Evolutionary conservation across 202 grass and related monocot species (phyloP).

Genomic region (Saccharum hybrid): DNA sequence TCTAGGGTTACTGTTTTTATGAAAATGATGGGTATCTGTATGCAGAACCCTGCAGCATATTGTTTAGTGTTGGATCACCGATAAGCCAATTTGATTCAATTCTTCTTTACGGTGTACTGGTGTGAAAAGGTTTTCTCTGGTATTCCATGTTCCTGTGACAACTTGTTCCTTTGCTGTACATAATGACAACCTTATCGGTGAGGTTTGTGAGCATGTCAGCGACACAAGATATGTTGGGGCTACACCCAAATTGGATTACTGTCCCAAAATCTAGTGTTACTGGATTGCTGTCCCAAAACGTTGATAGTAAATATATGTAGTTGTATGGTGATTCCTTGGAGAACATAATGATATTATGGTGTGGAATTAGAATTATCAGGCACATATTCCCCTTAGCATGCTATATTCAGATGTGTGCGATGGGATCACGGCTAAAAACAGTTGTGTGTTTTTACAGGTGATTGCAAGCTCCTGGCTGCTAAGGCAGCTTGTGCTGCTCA

Average conservation of each 20-base stretch:
- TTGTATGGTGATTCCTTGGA: background rate
- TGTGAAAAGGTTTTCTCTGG: background rate
- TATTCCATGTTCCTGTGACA: background rate
- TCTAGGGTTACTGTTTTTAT: background rate
- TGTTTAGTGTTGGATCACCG: conserved; percentile 1
- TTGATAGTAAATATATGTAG: background rate
- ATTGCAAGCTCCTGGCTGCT: conserved; percentile 55
- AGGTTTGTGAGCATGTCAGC: background rate
- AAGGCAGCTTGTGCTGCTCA: conserved; percentile 73
- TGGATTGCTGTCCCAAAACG: background rate
- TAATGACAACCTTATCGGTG: background rate
- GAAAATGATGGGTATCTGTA: background rate
- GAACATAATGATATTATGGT: background rate
- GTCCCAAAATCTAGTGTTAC: background rate
- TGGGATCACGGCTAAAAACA: background rate
- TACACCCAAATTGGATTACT: background rate
- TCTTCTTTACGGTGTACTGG: background rate
- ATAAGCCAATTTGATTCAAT: background rate
- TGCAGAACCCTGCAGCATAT: background rate
- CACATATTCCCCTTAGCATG: background rate
- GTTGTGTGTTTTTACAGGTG: conserved; percentile 46
- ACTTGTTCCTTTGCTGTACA: background rate
- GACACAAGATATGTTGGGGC: background rate
- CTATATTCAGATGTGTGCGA: background rate
- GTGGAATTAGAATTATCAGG: background rate